Evolutionary conservation across 2,329 filamentous ascomycete genomes (phyloP), one percentile per base, ranked within the genome.

Genomic region (Penicillium brasilianum): DNA sequence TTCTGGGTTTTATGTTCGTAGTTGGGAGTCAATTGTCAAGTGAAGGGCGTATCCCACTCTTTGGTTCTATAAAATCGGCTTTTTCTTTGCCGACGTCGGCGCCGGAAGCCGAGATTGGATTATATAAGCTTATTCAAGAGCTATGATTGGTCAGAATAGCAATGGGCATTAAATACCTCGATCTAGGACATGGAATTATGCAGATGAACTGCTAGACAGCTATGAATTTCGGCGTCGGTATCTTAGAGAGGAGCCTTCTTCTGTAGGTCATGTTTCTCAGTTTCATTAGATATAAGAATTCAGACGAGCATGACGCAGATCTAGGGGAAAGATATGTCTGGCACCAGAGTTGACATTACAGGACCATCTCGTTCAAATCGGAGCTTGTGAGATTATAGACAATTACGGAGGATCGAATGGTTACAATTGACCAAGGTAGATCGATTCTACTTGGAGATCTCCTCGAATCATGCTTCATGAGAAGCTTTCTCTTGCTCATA

Each of bases 1-100:
- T 8, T 10, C 2, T 43, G 53, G 25, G 5, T 36, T 43, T 36
- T 55, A 30, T 43, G 25, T 20, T 20, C 25, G 18, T 14, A 10
- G 11, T 16, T 36, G 52, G 37, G 36, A n/a, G 32, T 20, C 3
- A n/a, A 18, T 53, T 48, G 50, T 53, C 32, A 53, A 28, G 34
- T 14, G 34, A 50, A 50, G 48, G 48, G 48, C 32, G 36, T 28
- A 16, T 2, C n/a, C n/a, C 25, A 3, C 25, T 6, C 3, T 28
- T 28, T 13, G 16, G 22, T 39, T 37, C 20, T 56, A 49, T 56
- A 34, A 39, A 60, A 37, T 36, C n/a, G 48, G 30, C 48, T n/a
- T 49, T 49, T 49, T 49, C 46, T 20, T 20, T 34, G 28, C 46
- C 46, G 46, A 49, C 46, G 18, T 49, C 46, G 28, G 46, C 25